Evolutionary conservation across 768 basidiomycete genomes (phyloP).

Genomic region (Collybia sp.): DNA sequence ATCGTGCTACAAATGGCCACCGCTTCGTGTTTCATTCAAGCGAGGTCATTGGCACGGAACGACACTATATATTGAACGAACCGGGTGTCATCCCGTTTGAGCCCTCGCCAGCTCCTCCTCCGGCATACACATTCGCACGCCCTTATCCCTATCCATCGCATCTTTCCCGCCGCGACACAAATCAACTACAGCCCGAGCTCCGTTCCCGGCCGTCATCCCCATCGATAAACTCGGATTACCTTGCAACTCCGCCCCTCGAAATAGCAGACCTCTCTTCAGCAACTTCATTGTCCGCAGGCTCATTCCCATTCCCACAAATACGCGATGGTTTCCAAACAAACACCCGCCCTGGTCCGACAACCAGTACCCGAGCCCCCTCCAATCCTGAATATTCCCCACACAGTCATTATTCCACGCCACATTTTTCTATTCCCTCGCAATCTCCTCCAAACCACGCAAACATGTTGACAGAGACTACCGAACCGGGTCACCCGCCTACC

Average conservation of each 20-base stretch:
- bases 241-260: constrained; percentile 35
- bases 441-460: constrained; percentile 11
- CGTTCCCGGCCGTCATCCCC: constrained; percentile 22
- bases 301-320: constrained; percentile 18
- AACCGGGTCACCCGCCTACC: constrained; percentile 9
- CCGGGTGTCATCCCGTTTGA: constrained; percentile 47
- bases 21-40: constrained; percentile 83
- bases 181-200: constrained; percentile 4
- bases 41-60: constrained; percentile 59
- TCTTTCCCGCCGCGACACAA: constrained; percentile 3
- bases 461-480: constrained; percentile 11
- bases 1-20: constrained; percentile 78
- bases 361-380: constrained; percentile 5
- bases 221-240: constrained; percentile 23
- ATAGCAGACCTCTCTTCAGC: constrained; percentile 23
- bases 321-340: constrained; percentile 8
- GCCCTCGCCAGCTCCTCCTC: constrained; percentile 9
- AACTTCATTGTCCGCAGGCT: constrained; percentile 20
- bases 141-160: constrained; percentile 12
- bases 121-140: constrained; percentile 6
- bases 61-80: constrained; percentile 60
- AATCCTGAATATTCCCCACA: constrained; percentile 13
- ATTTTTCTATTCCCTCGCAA: constrained; percentile 10
- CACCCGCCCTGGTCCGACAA: constrained; percentile 6
- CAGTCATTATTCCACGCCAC: constrained; percentile 12